phyloP scores from a whole-genome alignment of 805 yeast genomes.

The Candida tammaniensis region DNA sequence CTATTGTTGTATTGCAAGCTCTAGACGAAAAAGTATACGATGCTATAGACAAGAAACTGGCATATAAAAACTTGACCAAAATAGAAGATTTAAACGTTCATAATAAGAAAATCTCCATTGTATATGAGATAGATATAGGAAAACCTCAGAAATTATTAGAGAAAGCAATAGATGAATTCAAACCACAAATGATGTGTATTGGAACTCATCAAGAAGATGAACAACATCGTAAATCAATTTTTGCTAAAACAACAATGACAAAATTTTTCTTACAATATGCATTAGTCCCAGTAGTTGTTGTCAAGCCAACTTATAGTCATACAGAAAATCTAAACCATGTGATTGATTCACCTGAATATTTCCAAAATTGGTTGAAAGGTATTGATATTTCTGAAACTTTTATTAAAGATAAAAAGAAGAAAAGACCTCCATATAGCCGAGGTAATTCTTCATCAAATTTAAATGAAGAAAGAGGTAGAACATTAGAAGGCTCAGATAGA shows the following conservation, averaged over 20 bases:
- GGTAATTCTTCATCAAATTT: conserved; percentile 4
- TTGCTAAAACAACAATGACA: conserved; percentile 34
- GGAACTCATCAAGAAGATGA: conserved; percentile 37
- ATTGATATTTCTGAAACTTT: conserved; percentile 21
- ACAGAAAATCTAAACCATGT: conserved; percentile 28
- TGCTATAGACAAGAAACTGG: conserved; percentile 27
- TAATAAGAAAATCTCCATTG: conserved; percentile 34
- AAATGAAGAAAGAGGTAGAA: conserved; percentile 20
- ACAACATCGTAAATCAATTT: conserved; percentile 22
- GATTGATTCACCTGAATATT: conserved; percentile 33
- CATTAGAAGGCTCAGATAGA: background rate
- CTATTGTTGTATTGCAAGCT: conserved; percentile 40
- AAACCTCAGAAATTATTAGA: conserved; percentile 38
- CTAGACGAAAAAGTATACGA: conserved; percentile 32
- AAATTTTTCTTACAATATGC: conserved; percentile 43
- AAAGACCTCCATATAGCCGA: conserved; percentile 10
- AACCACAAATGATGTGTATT: conserved; percentile 45
- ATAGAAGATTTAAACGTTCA: conserved; percentile 35
- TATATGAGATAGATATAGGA: conserved; percentile 40
- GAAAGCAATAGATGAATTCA: conserved; percentile 39
- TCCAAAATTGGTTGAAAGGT: conserved; percentile 30
- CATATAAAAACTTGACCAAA: conserved; percentile 25
- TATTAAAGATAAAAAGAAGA: conserved; percentile 17
- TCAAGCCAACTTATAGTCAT: conserved; percentile 36
- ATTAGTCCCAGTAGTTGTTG: conserved; percentile 42